A percentile compares a stretch with the other conserved stretches of the same genome.
Conservation (phyloP, 2,329 filamentous ascomycete species). For the Lachnellula subtilissima region DNA sequence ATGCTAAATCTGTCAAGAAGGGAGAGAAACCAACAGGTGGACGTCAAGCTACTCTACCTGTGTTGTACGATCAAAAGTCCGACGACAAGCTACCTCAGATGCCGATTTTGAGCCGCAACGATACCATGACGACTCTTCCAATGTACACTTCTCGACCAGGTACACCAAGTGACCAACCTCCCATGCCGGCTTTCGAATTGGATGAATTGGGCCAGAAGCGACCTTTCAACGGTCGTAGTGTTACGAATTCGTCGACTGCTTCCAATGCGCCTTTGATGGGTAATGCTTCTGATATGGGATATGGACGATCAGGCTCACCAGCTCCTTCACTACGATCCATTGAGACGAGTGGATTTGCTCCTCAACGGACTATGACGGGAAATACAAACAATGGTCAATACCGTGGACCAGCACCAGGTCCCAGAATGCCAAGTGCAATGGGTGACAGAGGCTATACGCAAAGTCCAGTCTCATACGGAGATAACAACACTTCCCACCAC, state of each 20-base stretch:
- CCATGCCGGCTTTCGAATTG: constrained; percentile 45
- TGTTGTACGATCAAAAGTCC: constrained; percentile 47
- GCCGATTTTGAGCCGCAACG: constrained; percentile 55
- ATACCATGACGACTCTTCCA: constrained; percentile 58
- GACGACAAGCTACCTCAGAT: constrained; percentile 52
- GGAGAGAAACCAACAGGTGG: constrained; percentile 46
- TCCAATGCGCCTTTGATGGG: constrained; percentile 59
- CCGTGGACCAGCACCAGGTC: constrained; percentile 15
- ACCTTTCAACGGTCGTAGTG: constrained; percentile 42
- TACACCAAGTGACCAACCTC: constrained; percentile 41
- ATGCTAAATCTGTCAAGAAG: constrained; percentile 45
- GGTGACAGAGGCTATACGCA: constrained; percentile 28
- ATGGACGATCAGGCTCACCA: constrained; percentile 27
- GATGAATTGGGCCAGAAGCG: constrained; percentile 48
- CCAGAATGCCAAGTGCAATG: constrained; percentile 27
- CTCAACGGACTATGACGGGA: constrained; percentile 26
- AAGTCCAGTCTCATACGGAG: constrained; percentile 22
- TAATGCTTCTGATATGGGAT: constrained; percentile 58
- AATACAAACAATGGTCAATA: constrained; percentile 24
- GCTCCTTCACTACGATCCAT: constrained; percentile 25
- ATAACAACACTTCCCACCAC: constrained; percentile 1
- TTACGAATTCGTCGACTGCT: constrained; percentile 53
- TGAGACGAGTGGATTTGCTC: constrained; percentile 18
- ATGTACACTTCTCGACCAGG: constrained; percentile 56
- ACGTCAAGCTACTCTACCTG: constrained; percentile 65